Evolutionary conservation across 768 basidiomycete species (phyloP).

Genomic region (Infundibulicybe gibba): DNA sequence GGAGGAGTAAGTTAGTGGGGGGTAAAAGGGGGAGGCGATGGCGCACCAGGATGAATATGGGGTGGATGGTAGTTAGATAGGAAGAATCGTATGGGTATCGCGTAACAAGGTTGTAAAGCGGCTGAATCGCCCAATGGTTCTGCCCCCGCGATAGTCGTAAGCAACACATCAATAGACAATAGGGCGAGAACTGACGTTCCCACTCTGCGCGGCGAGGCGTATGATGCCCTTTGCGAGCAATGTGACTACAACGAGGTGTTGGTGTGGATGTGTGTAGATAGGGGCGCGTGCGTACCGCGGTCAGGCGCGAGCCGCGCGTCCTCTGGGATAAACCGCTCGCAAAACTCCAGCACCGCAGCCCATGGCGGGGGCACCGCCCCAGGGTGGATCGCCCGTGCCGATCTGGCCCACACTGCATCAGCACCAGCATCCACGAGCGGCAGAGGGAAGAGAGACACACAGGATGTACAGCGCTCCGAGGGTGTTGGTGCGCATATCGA

Average conservation of each 20-base stretch:
- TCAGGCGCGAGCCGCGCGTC: conserved; percentile 69
- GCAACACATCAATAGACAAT: neutral
- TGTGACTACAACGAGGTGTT: conserved; percentile 42
- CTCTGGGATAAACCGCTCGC: conserved; percentile 54
- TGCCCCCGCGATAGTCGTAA: conserved; percentile 7
- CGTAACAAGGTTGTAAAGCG: conserved; percentile 55
- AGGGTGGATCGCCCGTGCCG: conserved; percentile 48
- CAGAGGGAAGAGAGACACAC: no score
- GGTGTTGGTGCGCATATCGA: conserved; percentile 55
- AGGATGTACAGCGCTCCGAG: conserved; percentile 69
- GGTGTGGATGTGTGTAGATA: neutral
- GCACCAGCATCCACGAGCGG: neutral
- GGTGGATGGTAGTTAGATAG: conserved; percentile 69
- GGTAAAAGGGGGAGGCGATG: neutral
- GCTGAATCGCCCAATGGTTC: conserved; percentile 46
- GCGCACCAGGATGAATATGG: conserved; percentile 60
- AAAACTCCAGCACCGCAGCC: conserved; percentile 52
- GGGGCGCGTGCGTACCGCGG: conserved; percentile 39
- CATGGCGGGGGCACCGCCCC: conserved; percentile 38
- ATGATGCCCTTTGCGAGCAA: conserved; percentile 63
- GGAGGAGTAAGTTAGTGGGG: conserved; percentile 1
- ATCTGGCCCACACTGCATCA: conserved; percentile 29
- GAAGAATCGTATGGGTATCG: conserved; percentile 57
- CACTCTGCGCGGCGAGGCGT: conserved; percentile 39
- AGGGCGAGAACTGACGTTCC: conserved; percentile 43